Evolutionary conservation across 2,329 filamentous ascomycete species (phyloP).

Genomic region (Scopulariopsis brevicaulis): DNA sequence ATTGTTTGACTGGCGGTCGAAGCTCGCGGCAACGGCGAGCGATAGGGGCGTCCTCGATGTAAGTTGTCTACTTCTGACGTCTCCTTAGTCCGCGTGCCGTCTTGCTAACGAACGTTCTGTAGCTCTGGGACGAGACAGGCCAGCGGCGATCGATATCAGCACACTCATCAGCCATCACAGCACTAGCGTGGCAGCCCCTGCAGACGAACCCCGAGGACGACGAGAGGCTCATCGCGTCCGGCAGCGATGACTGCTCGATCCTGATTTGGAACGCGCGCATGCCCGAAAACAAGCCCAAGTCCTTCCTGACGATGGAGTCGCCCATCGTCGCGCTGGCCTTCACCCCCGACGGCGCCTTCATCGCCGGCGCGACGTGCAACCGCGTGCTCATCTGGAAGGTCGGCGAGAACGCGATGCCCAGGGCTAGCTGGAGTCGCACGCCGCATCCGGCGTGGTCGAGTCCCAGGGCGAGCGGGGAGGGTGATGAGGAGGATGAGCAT

Average conservation of each 20-base stretch:
- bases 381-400: slow-evolving; percentile 55
- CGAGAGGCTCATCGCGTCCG: slow-evolving; percentile 48
- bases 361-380: slow-evolving; percentile 48
- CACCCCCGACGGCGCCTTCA: slow-evolving; percentile 50
- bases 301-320: slow-evolving; percentile 48
- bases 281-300: slow-evolving; percentile 42
- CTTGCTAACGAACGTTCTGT: slow-evolving; percentile 5
- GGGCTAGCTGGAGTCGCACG: slow-evolving; percentile 46
- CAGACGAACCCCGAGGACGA: slow-evolving; percentile 20
- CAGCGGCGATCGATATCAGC: slow-evolving; percentile 44
- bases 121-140: slow-evolving; percentile 45
- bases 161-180: slow-evolving; percentile 46
- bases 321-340: slow-evolving; percentile 49
- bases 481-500: slow-evolving; percentile 49
- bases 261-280: slow-evolving; percentile 49
- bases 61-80: slow-evolving; percentile 19
- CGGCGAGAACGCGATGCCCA: slow-evolving; percentile 43
- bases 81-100: not conserved
- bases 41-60: slow-evolving; percentile 50
- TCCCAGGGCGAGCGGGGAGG: slow-evolving; percentile 37
- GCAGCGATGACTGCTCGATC: slow-evolving; percentile 51
- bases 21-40: slow-evolving; percentile 45
- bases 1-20: slow-evolving; percentile 41
- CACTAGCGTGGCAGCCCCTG: slow-evolving; percentile 49
- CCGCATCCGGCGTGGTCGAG: slow-evolving; percentile 47